Base-by-base conservation (phyloP, 2,329 filamentous ascomycete genomes). In the Neonectria hederae region DNA sequence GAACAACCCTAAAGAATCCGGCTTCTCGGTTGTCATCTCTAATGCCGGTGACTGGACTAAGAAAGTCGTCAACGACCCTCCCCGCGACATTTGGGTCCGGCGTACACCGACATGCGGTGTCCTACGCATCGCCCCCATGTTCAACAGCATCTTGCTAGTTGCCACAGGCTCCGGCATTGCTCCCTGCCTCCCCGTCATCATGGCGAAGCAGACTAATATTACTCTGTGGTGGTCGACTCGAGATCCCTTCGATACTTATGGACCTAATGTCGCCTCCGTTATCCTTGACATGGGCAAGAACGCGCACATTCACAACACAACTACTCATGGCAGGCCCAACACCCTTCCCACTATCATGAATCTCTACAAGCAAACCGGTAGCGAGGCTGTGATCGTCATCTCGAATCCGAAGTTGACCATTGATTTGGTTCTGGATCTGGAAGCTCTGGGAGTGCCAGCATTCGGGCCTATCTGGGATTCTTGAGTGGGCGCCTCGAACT, bases 161-260 rank as follows among this genome's bases (percentile, higher is more conserved):
- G 88, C 87, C 2, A 92, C 90, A 0, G 90, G 90, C 0, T 91
- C 89, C 0, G 90, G 90, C 2, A 91, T 92, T 54, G 90, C 88
- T 0, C 90, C 90, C 0, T 69, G 66, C 5, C 66, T 86, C 84
- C 60, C 85, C 52, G 76, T 79, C 10, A 80, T 91, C 32, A 82
- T 86, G 48, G 81, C 76, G 59, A 75, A 77, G 11, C 78, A 81
- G 30, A 77, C 79, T 19, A 75, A 74, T 1, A 79, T 80, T 35
- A 86, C 88, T 3, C 83, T 92, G 2, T 79, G 92, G 28, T 93
- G 90, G 90, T 87, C 86, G 11, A 87, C 89, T 0, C 40, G 66
- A 40, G 78, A 83, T 14, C 90, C 90, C 0, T 71, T 82, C 13
- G 75, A 80, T 54, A 92, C 88, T 0, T 92, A 87, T 69, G 88